These are phyloP conservation scores for Wickerhamomyces silvicola DNA, from an alignment of 805 yeast species.

Conservation along the genomic window DNA sequence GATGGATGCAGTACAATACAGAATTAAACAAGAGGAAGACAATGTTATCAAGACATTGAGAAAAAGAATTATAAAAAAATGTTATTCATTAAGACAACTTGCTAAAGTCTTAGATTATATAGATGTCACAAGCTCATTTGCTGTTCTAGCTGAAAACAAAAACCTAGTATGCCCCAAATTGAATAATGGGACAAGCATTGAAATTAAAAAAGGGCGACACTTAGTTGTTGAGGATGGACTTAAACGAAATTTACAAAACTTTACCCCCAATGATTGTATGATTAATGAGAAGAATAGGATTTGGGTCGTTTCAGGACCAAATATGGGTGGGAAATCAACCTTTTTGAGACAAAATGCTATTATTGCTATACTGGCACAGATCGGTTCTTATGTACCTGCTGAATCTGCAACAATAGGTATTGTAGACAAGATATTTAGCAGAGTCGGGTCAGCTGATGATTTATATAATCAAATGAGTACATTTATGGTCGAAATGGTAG, in stretches of 20 bases:
- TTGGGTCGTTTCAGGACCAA: conserved; percentile 87
- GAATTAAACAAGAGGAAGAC: conserved; percentile 51
- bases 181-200: conserved; percentile 38
- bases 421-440: conserved; percentile 85
- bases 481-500: conserved; percentile 94
- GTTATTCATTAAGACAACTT: conserved; percentile 42
- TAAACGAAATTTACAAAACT: conserved; percentile 25
- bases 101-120: conserved; percentile 52
- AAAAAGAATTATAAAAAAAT: conserved; percentile 34
- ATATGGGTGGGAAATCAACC: conserved; percentile 97
- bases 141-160: conserved; percentile 62
- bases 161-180: conserved; percentile 62
- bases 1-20: conserved; percentile 37
- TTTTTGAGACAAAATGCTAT: conserved; percentile 87
- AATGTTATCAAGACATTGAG: conserved; percentile 44
- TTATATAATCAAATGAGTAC: conserved; percentile 94
- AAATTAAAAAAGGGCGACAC: conserved; percentile 69
- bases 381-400: conserved; percentile 87
- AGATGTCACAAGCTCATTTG: conserved; percentile 71
- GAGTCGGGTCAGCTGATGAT: conserved; percentile 97
- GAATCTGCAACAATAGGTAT: conserved; percentile 69
- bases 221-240: conserved; percentile 78
- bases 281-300: conserved; percentile 50
- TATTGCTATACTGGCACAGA: conserved; percentile 78
- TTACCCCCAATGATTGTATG: conserved; percentile 79